A percentile compares a stretch with the other conserved stretches of the same genome.
phyloP scores from a whole-genome alignment of 2,329 filamentous ascomycete species.

The Furcasterigmium sp. region DNA sequence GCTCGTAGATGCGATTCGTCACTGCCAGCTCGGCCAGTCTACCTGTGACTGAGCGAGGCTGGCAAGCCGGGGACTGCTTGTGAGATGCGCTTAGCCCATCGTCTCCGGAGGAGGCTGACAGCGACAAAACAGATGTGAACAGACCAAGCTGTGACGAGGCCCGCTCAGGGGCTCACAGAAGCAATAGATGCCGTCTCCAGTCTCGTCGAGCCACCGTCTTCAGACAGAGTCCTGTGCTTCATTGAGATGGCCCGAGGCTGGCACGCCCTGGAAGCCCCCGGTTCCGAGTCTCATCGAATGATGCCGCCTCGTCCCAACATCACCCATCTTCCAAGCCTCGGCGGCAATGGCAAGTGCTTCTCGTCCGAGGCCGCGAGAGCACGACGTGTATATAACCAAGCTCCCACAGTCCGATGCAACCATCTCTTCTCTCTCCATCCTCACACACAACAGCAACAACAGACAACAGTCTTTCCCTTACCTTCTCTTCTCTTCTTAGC shows the following conservation, averaged over 20 bases:
- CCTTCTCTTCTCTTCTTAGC: conserved; percentile 1
- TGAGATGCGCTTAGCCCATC: background rate
- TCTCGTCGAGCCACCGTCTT: too few relatives aligned
- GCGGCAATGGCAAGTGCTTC: background rate
- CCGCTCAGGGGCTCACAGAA: background rate
- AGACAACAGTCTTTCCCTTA: conserved; percentile 1
- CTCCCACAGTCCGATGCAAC: background rate
- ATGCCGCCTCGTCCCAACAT: background rate
- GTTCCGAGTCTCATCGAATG: too few relatives aligned
- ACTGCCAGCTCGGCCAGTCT: too few relatives aligned
- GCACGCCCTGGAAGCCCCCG: too few relatives aligned
- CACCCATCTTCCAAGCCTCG: background rate
- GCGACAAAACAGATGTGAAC: too few relatives aligned
- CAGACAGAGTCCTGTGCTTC: too few relatives aligned
- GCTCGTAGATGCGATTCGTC: too few relatives aligned
- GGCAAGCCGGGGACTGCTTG: background rate
- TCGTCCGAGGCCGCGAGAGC: background rate
- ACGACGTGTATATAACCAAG: background rate
- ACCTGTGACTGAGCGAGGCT: too few relatives aligned
- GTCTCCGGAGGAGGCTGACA: background rate
- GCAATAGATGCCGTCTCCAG: background rate
- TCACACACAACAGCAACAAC: conserved; percentile 1
- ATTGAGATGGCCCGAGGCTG: too few relatives aligned
- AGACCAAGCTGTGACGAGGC: too few relatives aligned
- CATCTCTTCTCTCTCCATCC: conserved; percentile 2